A percentile compares a stretch with the other conserved stretches of the same genome.
These are phyloP conservation scores for Colletotrichum falcatum DNA, from an alignment of 2,329 filamentous ascomycete genomes.

Conservation along the genomic window DNA sequence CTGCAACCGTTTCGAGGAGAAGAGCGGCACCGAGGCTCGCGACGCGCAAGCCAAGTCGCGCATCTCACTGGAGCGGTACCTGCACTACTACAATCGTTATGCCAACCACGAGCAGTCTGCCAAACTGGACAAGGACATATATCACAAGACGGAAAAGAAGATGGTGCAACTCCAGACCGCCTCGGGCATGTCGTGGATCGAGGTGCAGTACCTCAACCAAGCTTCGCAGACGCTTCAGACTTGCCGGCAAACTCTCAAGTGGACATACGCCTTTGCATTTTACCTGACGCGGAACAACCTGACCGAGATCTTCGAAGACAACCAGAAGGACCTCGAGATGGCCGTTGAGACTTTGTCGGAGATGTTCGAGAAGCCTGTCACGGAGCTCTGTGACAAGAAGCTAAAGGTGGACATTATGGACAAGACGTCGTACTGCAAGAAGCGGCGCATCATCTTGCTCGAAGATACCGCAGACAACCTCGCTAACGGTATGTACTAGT, in stretches of 20 bases:
- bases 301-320: conserved; percentile 98
- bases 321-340: conserved; percentile 97
- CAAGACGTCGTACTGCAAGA: conserved; percentile 97
- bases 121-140: conserved; percentile 95
- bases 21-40: conserved; percentile 89
- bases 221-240: conserved; percentile 94
- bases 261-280: conserved; percentile 99
- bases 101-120: conserved; percentile 99
- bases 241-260: conserved; percentile 98
- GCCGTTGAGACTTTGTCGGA: conserved; percentile 97
- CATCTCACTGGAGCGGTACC: conserved; percentile 91
- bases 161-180: conserved; percentile 96
- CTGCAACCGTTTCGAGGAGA: conserved; percentile 97
- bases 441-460: conserved; percentile 87
- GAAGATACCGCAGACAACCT: conserved; percentile 95
- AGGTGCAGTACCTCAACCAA: conserved; percentile 95
- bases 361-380: conserved; percentile 98
- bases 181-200: conserved; percentile 98
- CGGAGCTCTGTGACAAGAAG: conserved; percentile 85
- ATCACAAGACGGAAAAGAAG: conserved; percentile 97
- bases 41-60: conserved; percentile 93
- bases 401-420: conserved; percentile 98
- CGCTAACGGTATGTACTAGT: conserved; percentile 73
- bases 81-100: conserved; percentile 99
- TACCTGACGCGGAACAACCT: conserved; percentile 96